These are phyloP conservation scores for Mycena albidolilacea DNA, from an alignment of 768 basidiomycete genomes.

Conservation along the genomic window DNA sequence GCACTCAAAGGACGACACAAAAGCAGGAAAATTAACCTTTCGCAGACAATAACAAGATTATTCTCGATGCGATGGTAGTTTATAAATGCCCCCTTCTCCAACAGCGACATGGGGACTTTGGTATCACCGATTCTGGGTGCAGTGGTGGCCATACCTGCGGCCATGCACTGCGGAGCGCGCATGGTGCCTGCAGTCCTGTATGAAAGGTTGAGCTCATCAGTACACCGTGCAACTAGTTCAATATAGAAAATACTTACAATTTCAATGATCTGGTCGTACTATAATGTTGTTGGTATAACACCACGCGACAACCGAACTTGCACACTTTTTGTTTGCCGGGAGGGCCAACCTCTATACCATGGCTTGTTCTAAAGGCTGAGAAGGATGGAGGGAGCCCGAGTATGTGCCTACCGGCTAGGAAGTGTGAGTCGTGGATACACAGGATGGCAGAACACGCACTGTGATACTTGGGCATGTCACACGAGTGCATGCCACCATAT, in stretches of 20 bases:
- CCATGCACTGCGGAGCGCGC: conserved; percentile 66
- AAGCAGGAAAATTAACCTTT: conserved; percentile 65
- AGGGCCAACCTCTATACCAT: conserved; percentile 71
- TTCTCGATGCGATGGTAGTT: conserved; percentile 99
- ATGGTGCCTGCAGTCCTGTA: conserved; percentile 67
- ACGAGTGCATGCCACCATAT: conserved; percentile 74
- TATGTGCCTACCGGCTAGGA: conserved; percentile 71
- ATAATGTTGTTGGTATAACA: neutral
- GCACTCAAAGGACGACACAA: conserved; percentile 19
- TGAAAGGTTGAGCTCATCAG: conserved; percentile 64
- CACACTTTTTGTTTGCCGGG: conserved; percentile 60
- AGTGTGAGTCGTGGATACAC: conserved; percentile 62
- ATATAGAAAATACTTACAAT: too few species aligned
- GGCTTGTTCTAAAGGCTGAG: conserved; percentile 60
- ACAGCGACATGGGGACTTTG: conserved; percentile 90
- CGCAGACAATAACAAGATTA: conserved; percentile 90
- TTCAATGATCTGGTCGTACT: too few species aligned
- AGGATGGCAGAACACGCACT: conserved; percentile 59
- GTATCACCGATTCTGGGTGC: conserved; percentile 88
- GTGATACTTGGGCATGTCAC: conserved; percentile 78
- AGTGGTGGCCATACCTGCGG: conserved; percentile 86
- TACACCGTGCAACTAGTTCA: too few species aligned
- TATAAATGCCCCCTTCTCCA: conserved; percentile 87
- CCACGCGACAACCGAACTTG: conserved; percentile 12
- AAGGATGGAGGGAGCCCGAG: conserved; percentile 72